Evolutionary conservation across 768 basidiomycete genomes (phyloP).

Genomic region (Mycena galericulata): DNA sequence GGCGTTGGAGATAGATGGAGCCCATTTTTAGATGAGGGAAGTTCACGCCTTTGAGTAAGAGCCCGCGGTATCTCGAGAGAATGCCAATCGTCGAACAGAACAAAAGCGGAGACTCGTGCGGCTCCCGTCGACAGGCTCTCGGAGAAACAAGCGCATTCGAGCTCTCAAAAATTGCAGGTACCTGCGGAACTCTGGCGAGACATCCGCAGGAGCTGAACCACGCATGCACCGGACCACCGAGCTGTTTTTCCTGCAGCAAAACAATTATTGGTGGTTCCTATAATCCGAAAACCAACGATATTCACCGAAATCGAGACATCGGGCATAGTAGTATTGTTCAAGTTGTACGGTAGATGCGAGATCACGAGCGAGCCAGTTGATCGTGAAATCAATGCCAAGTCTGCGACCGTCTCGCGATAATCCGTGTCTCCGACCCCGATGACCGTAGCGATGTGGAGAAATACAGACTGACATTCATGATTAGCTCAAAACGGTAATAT

Average conservation of each 20-base stretch:
- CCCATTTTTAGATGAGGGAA: neutral
- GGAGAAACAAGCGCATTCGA: neutral
- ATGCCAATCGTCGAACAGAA: neutral
- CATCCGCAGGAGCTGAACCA: conserved; percentile 24
- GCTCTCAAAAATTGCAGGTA: neutral
- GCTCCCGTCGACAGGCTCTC: neutral
- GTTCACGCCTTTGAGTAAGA: neutral
- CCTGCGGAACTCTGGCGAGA: neutral
- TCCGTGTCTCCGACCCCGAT: neutral
- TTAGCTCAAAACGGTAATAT: neutral
- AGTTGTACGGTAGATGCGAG: conserved; percentile 14
- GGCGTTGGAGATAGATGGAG: conserved; percentile 15
- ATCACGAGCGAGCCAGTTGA: conserved; percentile 8
- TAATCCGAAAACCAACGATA: neutral
- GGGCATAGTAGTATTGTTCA: neutral
- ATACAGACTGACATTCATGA: conserved; percentile 1
- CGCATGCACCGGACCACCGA: conserved; percentile 4
- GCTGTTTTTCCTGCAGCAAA: neutral
- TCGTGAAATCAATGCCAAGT: conserved; percentile 7
- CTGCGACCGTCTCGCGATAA: conserved; percentile 9
- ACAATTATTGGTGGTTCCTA: neutral
- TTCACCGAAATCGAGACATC: neutral
- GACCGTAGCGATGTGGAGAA: neutral
- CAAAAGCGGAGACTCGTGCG: neutral
- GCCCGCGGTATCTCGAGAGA: conserved; percentile 14